Evolutionary conservation across 345 rosid species (phyloP), one percentile per base, ranked within the genome.

Genomic region (Arabis alpina): DNA sequence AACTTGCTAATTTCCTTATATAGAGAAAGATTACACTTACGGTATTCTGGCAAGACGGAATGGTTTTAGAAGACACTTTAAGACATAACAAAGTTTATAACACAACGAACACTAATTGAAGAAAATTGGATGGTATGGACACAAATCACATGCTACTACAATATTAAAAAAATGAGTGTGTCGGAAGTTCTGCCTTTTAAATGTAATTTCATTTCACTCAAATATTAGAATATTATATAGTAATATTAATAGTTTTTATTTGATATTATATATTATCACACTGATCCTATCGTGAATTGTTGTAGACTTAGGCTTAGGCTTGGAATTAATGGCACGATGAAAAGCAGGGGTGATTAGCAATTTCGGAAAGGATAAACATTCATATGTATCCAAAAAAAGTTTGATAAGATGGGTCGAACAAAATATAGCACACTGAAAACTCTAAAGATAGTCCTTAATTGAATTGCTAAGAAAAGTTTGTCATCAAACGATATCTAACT

Each of bases 341-440:
- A 72, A 64, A 64, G 71, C 65, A 64, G 8, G 60, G 40, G 40
- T 50, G 54, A 30, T 64, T 72, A 55, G 51, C 53, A 55, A 55
- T 48, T 55, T 10, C 8, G 10, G 40, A 27, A 55, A 72, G 47
- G 16, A 64, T 64, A 45, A 47, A 45, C 64, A 15, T 64, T 72
- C 76, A 64, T 37, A 39, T 47, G 43, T 5, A 54, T 45, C 51
- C 30, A 36, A 47, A 10, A 19, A 72, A 72, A 55, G 58, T 55
- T 72, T 72, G 76, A 72, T 27, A 72, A 64, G 65, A 64, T 55
- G 76, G 71, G 32, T 39, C 52, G 13, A 55, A 16, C 27, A 71
- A 39, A 64, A 24, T 2, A 71, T 13, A 15, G 10, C 19, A 52
- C 54, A 71, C 54, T 52, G 42, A 32, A 39, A 61, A 43, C 39